A percentile compares a stretch with the other conserved stretches of the same genome.
Evolutionary conservation across 176 grass and related monocot genomes (phyloP).

Genomic region (Puccinellia tenuiflora): DNA sequence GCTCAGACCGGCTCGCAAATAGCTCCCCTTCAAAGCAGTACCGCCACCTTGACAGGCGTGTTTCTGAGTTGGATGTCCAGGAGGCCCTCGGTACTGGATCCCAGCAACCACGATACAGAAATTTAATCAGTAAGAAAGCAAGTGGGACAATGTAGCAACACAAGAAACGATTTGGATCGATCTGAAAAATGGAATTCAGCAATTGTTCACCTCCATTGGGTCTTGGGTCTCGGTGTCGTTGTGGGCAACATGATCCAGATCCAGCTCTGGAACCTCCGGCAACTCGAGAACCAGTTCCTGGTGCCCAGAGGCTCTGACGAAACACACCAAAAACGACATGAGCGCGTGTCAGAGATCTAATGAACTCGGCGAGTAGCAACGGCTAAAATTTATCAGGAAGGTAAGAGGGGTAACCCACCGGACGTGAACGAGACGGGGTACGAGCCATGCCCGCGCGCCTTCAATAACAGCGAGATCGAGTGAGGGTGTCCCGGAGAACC

Average conservation of each 20-base stretch:
- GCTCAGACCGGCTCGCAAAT: neutral
- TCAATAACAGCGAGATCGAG: neutral
- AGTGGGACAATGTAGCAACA: neutral
- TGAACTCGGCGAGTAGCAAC: neutral
- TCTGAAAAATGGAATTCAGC: neutral
- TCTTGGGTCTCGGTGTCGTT: conserved; percentile 40
- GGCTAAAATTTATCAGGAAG: neutral
- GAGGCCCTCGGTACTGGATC: neutral
- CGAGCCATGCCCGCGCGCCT: conserved; percentile 28
- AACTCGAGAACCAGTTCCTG: conserved; percentile 85
- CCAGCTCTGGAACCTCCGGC: conserved; percentile 17
- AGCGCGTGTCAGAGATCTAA: neutral
- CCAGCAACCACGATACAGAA: conserved; percentile 5
- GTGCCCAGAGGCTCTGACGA: conserved; percentile 76
- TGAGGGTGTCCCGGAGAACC: neutral
- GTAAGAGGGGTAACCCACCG: conserved; percentile 29
- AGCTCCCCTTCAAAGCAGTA: neutral
- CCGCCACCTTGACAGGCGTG: neutral
- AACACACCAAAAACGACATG: neutral
- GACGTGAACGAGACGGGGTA: conserved; percentile 44
- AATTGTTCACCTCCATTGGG: conserved; percentile 34
- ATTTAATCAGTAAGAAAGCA: neutral
- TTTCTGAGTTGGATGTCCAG: neutral
- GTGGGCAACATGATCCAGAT: neutral
- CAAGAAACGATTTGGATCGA: neutral